A percentile compares a stretch with the other conserved stretches of the same genome.
phyloP scores from a whole-genome alignment of 108 stramenopile species.

The Cyclotella sp. region DNA sequence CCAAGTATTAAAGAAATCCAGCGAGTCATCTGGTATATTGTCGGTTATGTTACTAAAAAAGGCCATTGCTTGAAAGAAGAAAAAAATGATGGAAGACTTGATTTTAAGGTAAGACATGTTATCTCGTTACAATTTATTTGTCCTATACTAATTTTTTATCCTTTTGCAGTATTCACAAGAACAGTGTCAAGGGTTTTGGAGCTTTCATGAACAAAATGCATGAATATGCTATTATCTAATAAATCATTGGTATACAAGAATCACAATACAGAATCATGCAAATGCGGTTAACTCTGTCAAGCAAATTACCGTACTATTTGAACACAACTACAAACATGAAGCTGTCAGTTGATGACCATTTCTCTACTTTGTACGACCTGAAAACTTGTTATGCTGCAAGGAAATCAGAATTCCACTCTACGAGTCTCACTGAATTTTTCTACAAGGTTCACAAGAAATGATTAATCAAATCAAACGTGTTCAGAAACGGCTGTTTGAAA shows the following conservation, averaged over 20 bases:
- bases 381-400: not conserved
- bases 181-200: not conserved
- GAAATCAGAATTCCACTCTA: not conserved
- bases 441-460: not conserved
- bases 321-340: not conserved
- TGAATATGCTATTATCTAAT: constrained; percentile 8
- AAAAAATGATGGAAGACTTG: not conserved
- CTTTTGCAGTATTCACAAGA: no score
- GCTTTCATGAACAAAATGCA: not conserved
- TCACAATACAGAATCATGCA: constrained; percentile 3
- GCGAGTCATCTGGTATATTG: not conserved
- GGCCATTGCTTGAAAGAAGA: not conserved
- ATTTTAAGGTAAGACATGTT: no score
- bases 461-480: not conserved
- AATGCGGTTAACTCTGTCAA: not conserved
- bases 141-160: no score
- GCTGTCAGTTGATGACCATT: not conserved
- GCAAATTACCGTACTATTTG: not conserved
- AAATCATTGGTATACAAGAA: constrained; percentile 6
- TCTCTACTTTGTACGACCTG: not conserved
- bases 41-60: not conserved
- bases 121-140: no score
- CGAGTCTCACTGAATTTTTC: not conserved
- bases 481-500: not conserved
- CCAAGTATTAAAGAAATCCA: not conserved